phyloP scores from a whole-genome alignment of 345 rosid genomes.

The Syzygium grande region DNA sequence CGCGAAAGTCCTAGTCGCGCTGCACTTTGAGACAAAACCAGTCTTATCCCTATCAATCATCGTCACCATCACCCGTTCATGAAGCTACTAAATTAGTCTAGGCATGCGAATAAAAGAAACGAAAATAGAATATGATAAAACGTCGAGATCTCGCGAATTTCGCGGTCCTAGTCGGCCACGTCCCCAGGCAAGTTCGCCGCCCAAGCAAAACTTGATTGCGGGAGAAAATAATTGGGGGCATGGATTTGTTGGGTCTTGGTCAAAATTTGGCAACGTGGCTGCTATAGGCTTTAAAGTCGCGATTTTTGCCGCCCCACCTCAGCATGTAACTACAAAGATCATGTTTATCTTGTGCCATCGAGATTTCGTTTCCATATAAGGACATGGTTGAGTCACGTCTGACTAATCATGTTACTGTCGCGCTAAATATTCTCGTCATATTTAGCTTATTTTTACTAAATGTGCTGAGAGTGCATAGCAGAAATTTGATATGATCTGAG shows the following conservation, averaged over 20 bases:
- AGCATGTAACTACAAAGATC: not conserved
- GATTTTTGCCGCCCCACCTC: not conserved
- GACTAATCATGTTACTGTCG: not conserved
- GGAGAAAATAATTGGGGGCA: not conserved
- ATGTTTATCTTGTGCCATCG: not conserved
- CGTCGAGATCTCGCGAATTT: not conserved
- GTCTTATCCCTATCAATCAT: not conserved
- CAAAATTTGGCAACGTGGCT: not conserved
- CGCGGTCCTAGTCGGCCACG: not conserved
- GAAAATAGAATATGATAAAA: not conserved
- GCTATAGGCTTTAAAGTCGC: not conserved
- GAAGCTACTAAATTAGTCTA: not conserved
- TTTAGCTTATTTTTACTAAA: not conserved
- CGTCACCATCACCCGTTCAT: not conserved
- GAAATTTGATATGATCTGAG: too few relatives aligned
- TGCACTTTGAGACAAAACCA: accelerated
- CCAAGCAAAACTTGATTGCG: not conserved
- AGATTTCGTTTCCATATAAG: not conserved
- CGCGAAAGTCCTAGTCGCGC: not conserved
- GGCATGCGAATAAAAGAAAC: too few relatives aligned
- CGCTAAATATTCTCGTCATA: not conserved
- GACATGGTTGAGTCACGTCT: not conserved
- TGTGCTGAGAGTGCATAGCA: not conserved
- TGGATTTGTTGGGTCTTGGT: not conserved
- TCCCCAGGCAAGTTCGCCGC: not conserved